phyloP scores from a whole-genome alignment of 2,329 filamentous ascomycete genomes.

The Neoarthrinium moseri region DNA sequence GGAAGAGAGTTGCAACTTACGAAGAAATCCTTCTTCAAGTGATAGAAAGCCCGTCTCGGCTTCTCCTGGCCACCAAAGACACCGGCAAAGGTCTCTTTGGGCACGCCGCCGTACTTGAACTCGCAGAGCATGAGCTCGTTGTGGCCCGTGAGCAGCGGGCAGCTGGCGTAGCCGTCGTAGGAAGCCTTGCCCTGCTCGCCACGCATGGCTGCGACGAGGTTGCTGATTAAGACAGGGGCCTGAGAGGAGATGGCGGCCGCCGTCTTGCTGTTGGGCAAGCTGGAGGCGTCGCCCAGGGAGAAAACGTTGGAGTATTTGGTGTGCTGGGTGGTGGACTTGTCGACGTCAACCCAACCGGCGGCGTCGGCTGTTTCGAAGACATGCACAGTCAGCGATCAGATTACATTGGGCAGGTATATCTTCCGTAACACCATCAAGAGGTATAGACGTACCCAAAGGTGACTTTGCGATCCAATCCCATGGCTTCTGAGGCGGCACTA shows the following conservation, averaged over 20 bases:
- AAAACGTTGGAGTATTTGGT: constrained; percentile 37
- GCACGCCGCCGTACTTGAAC: constrained; percentile 46
- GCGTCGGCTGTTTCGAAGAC: constrained; percentile 44
- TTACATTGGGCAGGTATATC: too few relatives aligned
- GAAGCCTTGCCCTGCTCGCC: constrained; percentile 29
- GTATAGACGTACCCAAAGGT: constrained; percentile 34
- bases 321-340: constrained; percentile 31
- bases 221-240: constrained; percentile 40
- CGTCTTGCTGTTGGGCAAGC: constrained; percentile 41
- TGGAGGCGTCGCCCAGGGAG: constrained; percentile 38
- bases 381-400: constrained; percentile 49
- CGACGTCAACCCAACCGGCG: constrained; percentile 31
- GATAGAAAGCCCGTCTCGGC: constrained; percentile 37
- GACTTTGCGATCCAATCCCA: constrained; percentile 32
- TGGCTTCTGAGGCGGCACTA: constrained; percentile 32
- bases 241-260: constrained; percentile 43
- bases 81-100: constrained; percentile 41
- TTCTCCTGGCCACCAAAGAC: constrained; percentile 35
- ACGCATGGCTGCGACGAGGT: constrained; percentile 34
- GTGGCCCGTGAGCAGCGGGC: constrained; percentile 43
- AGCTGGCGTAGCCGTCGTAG: constrained; percentile 45
- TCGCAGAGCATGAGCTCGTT: constrained; percentile 45
- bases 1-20: constrained; percentile 19
- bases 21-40: constrained; percentile 45
- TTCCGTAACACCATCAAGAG: too few relatives aligned